Base-by-base conservation (phyloP, 345 rosid genomes). In the Cochlearia excelsa region DNA sequence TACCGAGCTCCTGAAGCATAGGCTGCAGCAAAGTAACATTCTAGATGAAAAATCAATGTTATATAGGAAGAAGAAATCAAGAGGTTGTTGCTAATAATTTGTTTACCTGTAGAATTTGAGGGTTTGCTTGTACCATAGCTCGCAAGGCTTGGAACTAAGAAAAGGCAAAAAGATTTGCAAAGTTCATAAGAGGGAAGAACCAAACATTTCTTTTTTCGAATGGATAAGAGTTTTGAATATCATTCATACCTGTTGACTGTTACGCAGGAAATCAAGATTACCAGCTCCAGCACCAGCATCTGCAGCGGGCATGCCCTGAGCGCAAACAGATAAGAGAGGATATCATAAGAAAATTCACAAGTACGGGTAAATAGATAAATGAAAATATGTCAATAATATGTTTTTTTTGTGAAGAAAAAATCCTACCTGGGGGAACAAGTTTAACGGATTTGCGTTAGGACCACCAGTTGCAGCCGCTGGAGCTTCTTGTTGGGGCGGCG, bases 1-100 rank as follows among this genome's bases (percentile, higher is more conserved):
- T 87, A 40, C 98, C 98, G 46, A 91, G 79, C 69, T 91, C 98
- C 64, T 85, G 98, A 78, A 91, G 91, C 98, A 87, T 85, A 23
- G 98, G 96, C 98, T 91, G 80, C 59, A 68, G 51, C 59, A 61
- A 26, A 49, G 16, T 2, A 37, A 6, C 7, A 37, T 16, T 37
- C 28, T 10, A 7, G 33, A 62, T 6, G 29, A 44, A 43, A 30
- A 52, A 51, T 57, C 9, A 60, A 16, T 16, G 23, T 46, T 44
- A 52, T 58, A 26, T 7, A 1, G 6, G 0, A 43, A 16, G 26
- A 33, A 26, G 9, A 16, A 60, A 11, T 9, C 2, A 23, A 30
- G 48, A 56, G 29, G 31, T 37, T 16, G 23, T 16, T 16, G 23
- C 23, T 16, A 16, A 16, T 2, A 16, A 16, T 16, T 16, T 16